Evolutionary conservation across 1,284 basidiomycete genomes (phyloP), one percentile per base, ranked within the genome.

Genomic region (Leccinum pachyderme): DNA sequence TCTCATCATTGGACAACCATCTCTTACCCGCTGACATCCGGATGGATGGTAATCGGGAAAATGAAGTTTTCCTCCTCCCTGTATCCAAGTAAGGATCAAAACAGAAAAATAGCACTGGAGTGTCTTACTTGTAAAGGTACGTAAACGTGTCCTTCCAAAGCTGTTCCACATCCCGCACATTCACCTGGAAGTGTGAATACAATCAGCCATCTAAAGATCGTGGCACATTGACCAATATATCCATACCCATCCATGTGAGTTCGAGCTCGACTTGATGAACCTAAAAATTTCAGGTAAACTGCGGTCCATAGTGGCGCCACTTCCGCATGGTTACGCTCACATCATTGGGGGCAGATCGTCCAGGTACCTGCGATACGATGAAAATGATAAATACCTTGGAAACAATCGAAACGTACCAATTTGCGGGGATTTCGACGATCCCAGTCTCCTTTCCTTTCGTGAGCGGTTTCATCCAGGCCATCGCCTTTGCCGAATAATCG

Each of bases 391-490:
- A 18, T 5, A 31, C 4, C 7, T 12, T 28, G 22, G 1, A 44
- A 46, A 46, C 25, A 22, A 13, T n/a, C 15, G 22, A 47, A 6
- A 49, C 67, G 33, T 44, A 82, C 87, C 87, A 91, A 64, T 84
- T 88, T 7, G 77, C 86, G 0, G 87, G 87, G 54, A 91, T 85
- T 65, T 91, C 85, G 2, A 91, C 88, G 13, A 84, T 65, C 0
- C 85, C 86, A 0, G 88, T 91, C 46, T 78, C 76, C 32, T 85
- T 83, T 1, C 89, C 89, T 47, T 78, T 76, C 47, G 72, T 68
- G 4, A 91, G 76, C 0, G 89, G 88, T 63, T 86, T 82, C 89
- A 91, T 92, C 89, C 89, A 92, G 0, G 75, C 77, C 57, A 78
- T 68, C 3, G 89, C 87, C 29, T 78, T 69, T 22, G 79, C 74